phyloP scores from a whole-genome alignment of 2,329 filamentous ascomycete species.

The Hypoxylon rubiginosum region DNA sequence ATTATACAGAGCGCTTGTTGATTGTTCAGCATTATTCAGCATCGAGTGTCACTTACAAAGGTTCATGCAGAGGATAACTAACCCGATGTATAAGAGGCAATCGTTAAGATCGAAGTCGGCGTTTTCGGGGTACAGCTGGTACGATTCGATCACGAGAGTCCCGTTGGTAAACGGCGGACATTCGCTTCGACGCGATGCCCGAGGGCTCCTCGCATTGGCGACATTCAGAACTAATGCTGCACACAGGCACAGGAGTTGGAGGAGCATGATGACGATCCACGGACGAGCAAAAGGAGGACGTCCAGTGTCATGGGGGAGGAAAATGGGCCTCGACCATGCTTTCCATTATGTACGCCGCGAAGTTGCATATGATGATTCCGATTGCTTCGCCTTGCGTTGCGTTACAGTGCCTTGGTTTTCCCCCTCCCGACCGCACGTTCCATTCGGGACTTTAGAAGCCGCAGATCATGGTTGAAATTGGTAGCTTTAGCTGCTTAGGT shows the following conservation, averaged over 20 bases:
- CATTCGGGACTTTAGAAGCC: constrained; percentile 14
- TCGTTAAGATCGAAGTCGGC: constrained; percentile 52
- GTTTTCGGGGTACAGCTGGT: constrained; percentile 55
- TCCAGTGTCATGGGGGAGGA: not conserved
- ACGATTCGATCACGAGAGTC: constrained; percentile 42
- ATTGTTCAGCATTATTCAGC: constrained; percentile 9
- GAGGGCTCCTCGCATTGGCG: constrained; percentile 13
- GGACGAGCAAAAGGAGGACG: not conserved
- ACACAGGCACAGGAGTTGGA: constrained; percentile 15
- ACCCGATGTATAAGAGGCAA: constrained; percentile 54
- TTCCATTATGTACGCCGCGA: constrained; percentile 26
- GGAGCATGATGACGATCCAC: constrained; percentile 30
- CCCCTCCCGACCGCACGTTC: constrained; percentile 15
- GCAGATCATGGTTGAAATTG: constrained; percentile 10
- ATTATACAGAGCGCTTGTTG: constrained; percentile 51
- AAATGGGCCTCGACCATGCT: not conserved
- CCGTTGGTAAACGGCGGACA: constrained; percentile 41
- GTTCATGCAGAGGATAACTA: constrained; percentile 2
- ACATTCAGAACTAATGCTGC: constrained; percentile 22
- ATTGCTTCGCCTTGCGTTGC: constrained; percentile 13
- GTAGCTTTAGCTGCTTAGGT: not conserved
- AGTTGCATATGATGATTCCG: constrained; percentile 6
- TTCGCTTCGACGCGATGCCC: constrained; percentile 7
- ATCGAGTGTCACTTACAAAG: not conserved
- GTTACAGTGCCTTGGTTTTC: not conserved